A percentile compares a stretch with the other conserved stretches of the same genome.
Conservation (phyloP, 306 rosid species). For the Lathyrus aphaca region DNA sequence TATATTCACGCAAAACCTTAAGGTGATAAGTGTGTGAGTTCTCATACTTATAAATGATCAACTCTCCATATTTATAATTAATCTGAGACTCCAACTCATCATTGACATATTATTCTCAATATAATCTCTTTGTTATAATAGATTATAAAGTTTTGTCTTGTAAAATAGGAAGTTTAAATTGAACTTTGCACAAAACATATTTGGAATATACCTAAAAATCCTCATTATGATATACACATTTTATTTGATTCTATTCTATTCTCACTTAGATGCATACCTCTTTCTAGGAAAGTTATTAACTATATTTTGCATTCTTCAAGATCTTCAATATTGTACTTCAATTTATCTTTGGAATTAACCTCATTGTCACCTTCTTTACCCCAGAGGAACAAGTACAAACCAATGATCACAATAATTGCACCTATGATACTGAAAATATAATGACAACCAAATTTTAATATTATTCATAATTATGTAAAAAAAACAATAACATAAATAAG, state of each 20-base stretch:
- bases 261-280: no score
- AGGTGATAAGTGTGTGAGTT: no score
- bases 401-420: slow-evolving; percentile 59
- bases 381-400: slow-evolving; percentile 77
- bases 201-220: neutral
- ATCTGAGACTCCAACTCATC: no score
- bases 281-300: no score
- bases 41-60: no score
- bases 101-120: no score
- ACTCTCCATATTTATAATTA: no score
- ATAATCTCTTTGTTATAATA: no score
- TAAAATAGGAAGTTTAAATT: neutral
- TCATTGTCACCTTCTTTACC: slow-evolving; percentile 69
- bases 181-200: neutral
- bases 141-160: neutral
- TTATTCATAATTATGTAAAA: neutral
- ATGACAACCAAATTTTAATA: neutral
- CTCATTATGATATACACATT: neutral
- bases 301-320: slow-evolving; percentile 30
- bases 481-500: neutral
- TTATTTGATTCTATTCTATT: no score
- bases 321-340: slow-evolving; percentile 24
- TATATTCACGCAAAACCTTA: no score
- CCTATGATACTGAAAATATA: slow-evolving; percentile 57
- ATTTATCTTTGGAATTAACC: slow-evolving; percentile 38